Evolutionary conservation across 371 early-diverging fungal species (phyloP).

Genomic region (Dichotomocladium elegans): DNA sequence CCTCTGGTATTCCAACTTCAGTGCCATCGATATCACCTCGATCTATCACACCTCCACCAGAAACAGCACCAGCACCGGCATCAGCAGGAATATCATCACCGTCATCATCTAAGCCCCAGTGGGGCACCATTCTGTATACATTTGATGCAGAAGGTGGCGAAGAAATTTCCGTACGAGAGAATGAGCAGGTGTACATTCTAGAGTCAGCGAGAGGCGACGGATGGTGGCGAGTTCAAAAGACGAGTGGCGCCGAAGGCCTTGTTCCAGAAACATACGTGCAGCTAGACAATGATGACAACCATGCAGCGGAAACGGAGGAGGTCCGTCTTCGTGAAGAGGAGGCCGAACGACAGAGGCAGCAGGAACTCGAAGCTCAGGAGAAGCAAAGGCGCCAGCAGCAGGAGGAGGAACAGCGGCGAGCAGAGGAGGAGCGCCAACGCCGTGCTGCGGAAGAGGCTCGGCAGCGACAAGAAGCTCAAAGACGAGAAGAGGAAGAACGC

Average conservation of each 20-base stretch:
- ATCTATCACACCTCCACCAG: neutral
- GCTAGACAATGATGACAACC: slow-evolving; percentile 18
- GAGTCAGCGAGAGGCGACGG: slow-evolving; percentile 65
- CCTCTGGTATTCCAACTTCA: neutral
- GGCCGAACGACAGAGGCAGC: neutral
- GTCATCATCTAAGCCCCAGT: slow-evolving; percentile 31
- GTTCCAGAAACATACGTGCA: slow-evolving; percentile 54
- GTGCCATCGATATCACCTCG: too few species aligned
- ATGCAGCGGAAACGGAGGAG: neutral
- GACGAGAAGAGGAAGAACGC: slow-evolving; percentile 14
- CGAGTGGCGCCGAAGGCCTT: slow-evolving; percentile 39
- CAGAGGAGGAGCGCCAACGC: slow-evolving; percentile 4
- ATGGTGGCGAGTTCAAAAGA: slow-evolving; percentile 62
- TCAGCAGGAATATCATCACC: neutral
- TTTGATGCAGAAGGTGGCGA: slow-evolving; percentile 72
- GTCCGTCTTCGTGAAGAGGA: neutral
- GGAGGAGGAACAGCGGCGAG: slow-evolving; percentile 3
- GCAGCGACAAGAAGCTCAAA: slow-evolving; percentile 12
- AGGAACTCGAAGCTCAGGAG: slow-evolving; percentile 9
- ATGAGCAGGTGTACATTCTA: slow-evolving; percentile 68
- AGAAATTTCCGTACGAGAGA: slow-evolving; percentile 66
- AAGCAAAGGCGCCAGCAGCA: slow-evolving; percentile 1
- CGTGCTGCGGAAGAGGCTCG: slow-evolving; percentile 22
- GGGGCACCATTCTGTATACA: slow-evolving; percentile 72
- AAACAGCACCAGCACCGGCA: slow-evolving; percentile 1